Conservation (phyloP, 2,329 filamentous ascomycete species). For the Colletotrichum cuscutae region DNA sequence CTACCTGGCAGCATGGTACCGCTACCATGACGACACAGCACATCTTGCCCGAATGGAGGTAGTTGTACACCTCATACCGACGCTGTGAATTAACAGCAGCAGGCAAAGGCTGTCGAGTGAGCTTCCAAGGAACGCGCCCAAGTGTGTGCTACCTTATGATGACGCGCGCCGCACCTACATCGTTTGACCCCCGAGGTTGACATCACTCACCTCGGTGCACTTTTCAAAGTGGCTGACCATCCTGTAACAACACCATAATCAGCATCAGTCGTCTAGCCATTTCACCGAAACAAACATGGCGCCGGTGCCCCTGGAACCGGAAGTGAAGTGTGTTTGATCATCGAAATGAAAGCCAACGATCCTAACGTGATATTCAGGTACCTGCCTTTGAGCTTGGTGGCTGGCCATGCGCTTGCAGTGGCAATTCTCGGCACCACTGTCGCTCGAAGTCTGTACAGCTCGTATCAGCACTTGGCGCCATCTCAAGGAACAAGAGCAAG, state of each 20-base stretch:
- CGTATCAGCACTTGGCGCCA: conserved; percentile 43
- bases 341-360: background rate
- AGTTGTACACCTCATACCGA: conserved; percentile 10
- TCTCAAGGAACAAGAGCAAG: conserved; percentile 49
- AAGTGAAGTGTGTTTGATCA: conserved; percentile 36
- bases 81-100: conserved; percentile 1
- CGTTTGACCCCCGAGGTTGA: background rate
- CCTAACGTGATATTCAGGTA: conserved; percentile 35
- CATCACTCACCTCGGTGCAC: background rate
- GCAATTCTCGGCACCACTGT: conserved; percentile 37
- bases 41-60: background rate
- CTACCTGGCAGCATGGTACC: background rate
- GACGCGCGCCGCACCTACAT: conserved; percentile 22
- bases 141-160: conserved; percentile 14
- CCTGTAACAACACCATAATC: background rate
- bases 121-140: conserved; percentile 24
- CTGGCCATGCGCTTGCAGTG: conserved; percentile 36
- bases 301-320: conserved; percentile 39
- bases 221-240: background rate
- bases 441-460: conserved; percentile 38
- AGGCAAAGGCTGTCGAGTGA: conserved; percentile 11
- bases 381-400: conserved; percentile 32
- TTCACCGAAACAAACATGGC: conserved; percentile 36
- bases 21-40: conserved; percentile 7
- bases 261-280: background rate